phyloP scores from a whole-genome alignment of 345 rosid genomes.

The Barbarea vulgaris region DNA sequence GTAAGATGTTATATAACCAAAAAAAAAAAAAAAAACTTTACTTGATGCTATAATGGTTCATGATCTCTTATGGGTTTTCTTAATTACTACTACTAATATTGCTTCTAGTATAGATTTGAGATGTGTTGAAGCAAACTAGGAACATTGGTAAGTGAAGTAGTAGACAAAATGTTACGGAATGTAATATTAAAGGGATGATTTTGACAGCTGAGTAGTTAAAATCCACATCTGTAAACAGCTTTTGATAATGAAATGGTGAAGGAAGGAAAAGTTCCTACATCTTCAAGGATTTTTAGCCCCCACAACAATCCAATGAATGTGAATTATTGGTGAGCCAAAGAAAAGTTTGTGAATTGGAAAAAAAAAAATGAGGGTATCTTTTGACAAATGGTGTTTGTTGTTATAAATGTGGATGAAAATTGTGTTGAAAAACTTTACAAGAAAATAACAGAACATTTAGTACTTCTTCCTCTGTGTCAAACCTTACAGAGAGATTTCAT shows the following conservation, averaged over 20 bases:
- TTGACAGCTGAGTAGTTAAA: slow-evolving; percentile 26
- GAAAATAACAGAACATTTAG: neutral
- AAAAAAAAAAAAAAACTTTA: neutral
- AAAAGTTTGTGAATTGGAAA: neutral
- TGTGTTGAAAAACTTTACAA: slow-evolving; percentile 14
- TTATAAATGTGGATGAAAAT: slow-evolving; percentile 24
- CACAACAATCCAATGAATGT: slow-evolving; percentile 37
- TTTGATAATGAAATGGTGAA: slow-evolving; percentile 24
- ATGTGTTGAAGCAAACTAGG: slow-evolving; percentile 14
- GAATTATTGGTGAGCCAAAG: slow-evolving; percentile 34
- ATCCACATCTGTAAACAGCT: slow-evolving; percentile 18
- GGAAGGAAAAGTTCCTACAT: slow-evolving; percentile 35
- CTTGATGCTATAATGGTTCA: neutral
- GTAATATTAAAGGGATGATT: slow-evolving; percentile 9
- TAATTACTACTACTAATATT: neutral
- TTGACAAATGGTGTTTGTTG: slow-evolving; percentile 5
- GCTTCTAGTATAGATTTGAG: neutral
- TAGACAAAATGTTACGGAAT: slow-evolving; percentile 22
- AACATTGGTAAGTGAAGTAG: neutral
- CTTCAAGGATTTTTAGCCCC: slow-evolving; percentile 31
- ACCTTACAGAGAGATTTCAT: slow-evolving; percentile 4
- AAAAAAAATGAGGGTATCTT: slow-evolving; percentile 4
- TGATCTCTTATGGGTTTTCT: slow-evolving; percentile 14
- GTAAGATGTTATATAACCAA: neutral
- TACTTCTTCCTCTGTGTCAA: slow-evolving; percentile 13